Evolutionary conservation across 192 early-diverging fungal species (phyloP).

Genomic region (Entomortierella parvispora): DNA sequence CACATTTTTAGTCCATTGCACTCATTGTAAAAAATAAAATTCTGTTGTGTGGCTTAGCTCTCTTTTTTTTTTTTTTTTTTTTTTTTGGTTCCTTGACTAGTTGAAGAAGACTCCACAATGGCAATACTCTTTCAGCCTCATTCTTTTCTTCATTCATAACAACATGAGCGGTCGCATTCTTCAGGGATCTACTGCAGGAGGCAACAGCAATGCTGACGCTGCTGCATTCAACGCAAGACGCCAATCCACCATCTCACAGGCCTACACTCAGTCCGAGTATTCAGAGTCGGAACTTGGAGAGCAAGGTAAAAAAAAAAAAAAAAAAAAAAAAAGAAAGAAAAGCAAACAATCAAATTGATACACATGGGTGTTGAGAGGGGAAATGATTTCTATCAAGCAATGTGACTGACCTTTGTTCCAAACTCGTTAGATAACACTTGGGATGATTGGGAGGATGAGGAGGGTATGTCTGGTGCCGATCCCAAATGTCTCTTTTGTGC

Average conservation of each 20-base stretch:
- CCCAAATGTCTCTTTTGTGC: conserved; percentile 81
- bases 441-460: conserved; percentile 82
- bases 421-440: conserved; percentile 54
- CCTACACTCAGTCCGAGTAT: conserved; percentile 52
- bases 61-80: conserved; percentile 19
- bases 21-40: too few species aligned
- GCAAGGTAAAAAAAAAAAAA: conserved; percentile 22
- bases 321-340: too few species aligned
- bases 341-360: too few species aligned
- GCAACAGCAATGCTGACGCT: conserved; percentile 9
- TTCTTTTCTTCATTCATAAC: conserved; percentile 3
- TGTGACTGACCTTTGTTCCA: background rate
- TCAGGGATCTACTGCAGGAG: conserved; percentile 25
- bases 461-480: conserved; percentile 54
- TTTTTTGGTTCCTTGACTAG: background rate
- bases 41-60: conserved; percentile 17
- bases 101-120: background rate
- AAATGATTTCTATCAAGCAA: background rate
- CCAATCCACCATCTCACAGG: conserved; percentile 42
- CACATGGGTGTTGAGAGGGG: too few species aligned
- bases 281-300: conserved; percentile 50
- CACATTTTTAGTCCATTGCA: too few species aligned
- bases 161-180: conserved; percentile 45
- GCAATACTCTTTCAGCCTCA: background rate
- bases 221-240: conserved; percentile 41